Evolutionary conservation across 306 rosid genomes (phyloP).

Genomic region (Cucumis hystrix): DNA sequence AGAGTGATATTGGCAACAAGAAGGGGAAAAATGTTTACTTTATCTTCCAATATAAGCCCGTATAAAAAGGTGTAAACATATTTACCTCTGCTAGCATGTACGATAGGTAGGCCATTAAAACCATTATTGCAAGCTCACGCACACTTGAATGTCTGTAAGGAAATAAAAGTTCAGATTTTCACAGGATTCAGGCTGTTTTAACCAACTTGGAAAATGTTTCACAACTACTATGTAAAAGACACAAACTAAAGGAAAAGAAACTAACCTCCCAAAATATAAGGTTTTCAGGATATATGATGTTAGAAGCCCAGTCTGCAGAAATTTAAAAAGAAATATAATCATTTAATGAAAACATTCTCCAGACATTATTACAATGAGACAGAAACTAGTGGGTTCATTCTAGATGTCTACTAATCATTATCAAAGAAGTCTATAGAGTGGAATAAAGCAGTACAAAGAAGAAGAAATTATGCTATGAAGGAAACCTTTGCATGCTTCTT

Average conservation of each 20-base stretch:
- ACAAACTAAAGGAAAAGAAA: background rate
- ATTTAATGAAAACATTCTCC: background rate
- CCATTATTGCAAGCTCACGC: slow-evolving; percentile 67
- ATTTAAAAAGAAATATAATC: background rate
- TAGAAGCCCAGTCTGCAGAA: slow-evolving; percentile 58
- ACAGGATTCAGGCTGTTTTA: background rate
- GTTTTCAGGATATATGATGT: slow-evolving; percentile 64
- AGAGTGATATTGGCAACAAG: background rate
- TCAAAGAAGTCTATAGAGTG: background rate
- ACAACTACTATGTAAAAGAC: background rate
- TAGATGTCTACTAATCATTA: background rate
- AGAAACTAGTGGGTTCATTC: background rate
- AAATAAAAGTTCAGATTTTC: slow-evolving; percentile 6
- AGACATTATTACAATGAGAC: background rate
- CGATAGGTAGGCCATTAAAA: slow-evolving; percentile 86
- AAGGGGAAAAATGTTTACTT: background rate
- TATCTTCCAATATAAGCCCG: background rate
- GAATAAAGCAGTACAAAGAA: background rate
- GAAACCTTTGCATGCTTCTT: no score
- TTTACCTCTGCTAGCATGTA: slow-evolving; percentile 88
- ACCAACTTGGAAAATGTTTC: background rate
- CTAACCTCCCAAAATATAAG: slow-evolving; percentile 60
- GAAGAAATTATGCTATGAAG: background rate
- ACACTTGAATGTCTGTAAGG: slow-evolving; percentile 69
- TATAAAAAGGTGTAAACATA: background rate